A percentile compares a stretch with the other conserved stretches of the same genome.
These are phyloP conservation scores for Terfezia claveryi DNA, from an alignment of 495 filamentous ascomycete genomes.

Conservation along the genomic window DNA sequence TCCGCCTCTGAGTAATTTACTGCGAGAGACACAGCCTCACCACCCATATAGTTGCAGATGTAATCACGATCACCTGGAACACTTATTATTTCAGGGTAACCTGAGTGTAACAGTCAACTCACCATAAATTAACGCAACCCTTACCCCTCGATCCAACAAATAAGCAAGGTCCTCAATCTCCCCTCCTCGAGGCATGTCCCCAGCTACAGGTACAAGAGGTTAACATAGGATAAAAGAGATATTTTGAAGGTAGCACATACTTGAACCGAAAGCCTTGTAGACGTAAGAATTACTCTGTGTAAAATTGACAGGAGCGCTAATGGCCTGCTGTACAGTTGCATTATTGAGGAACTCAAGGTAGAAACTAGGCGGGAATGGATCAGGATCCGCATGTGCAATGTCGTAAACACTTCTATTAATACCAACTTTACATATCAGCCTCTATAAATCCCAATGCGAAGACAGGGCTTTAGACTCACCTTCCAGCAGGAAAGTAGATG, in stretches of 20 bases:
- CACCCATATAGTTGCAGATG: conserved; percentile 47
- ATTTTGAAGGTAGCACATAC: conserved; percentile 24
- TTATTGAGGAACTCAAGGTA: conserved; percentile 44
- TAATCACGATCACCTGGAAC: conserved; percentile 31
- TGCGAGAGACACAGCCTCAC: conserved; percentile 35
- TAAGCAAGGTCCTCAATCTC: conserved; percentile 32
- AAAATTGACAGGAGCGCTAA: conserved; percentile 47
- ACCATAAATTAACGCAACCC: conserved; percentile 48
- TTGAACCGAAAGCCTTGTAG: conserved; percentile 29
- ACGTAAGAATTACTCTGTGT: conserved; percentile 31
- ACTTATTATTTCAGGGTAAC: neutral
- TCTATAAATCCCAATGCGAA: too few species aligned
- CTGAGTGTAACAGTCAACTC: conserved; percentile 22
- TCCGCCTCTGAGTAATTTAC: conserved; percentile 21
- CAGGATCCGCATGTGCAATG: conserved; percentile 28
- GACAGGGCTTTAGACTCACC: neutral
- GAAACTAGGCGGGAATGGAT: conserved; percentile 41
- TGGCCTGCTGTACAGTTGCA: conserved; percentile 35
- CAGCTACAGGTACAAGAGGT: conserved; percentile 12
- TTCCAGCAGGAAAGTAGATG: neutral
- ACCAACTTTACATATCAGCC: too few species aligned
- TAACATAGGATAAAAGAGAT: conserved; percentile 4
- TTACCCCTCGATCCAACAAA: conserved; percentile 33
- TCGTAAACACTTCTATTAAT: conserved; percentile 37
- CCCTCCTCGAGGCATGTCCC: conserved; percentile 24